Conservation (phyloP, 768 basidiomycete species). For the Hydnomerulius pinastri region DNA sequence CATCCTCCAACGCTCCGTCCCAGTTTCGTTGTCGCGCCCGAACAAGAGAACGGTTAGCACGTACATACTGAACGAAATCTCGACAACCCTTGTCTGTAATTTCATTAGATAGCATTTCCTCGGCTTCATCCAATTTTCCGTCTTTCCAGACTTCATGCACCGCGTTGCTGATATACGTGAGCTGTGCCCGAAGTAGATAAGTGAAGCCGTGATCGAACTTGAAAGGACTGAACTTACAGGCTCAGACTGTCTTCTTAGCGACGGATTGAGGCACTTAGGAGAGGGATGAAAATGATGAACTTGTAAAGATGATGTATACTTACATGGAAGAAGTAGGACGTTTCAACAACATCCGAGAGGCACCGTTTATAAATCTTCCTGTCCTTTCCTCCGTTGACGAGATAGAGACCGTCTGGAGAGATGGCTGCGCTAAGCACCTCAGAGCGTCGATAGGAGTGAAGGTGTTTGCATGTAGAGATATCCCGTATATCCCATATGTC, state of each 20-base stretch:
- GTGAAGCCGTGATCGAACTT: background rate
- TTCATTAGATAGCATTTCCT: slow-evolving; percentile 7
- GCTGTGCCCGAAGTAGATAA: slow-evolving; percentile 6
- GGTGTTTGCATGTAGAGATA: background rate
- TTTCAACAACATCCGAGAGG: background rate
- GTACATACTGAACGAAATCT: background rate
- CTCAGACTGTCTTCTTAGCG: background rate
- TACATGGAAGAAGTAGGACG: slow-evolving; percentile 4
- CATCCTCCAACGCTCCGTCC: slow-evolving; percentile 9
- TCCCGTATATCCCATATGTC: slow-evolving; percentile 14
- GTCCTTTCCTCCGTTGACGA: background rate
- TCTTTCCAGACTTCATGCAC: slow-evolving; percentile 3
- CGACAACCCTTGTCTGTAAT: background rate
- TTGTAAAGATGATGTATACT: background rate
- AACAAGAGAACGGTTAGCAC: slow-evolving; percentile 8
- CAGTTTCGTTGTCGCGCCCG: slow-evolving; percentile 3
- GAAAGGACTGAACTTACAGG: no score
- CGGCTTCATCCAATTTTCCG: background rate
- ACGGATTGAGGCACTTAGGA: slow-evolving; percentile 5
- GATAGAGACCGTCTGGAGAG: slow-evolving; percentile 6
- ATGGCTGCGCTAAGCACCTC: background rate
- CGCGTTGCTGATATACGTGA: slow-evolving; percentile 7
- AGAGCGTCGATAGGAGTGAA: slow-evolving; percentile 2
- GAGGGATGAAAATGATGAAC: background rate
- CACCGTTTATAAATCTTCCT: background rate